A percentile compares a stretch with the other conserved stretches of the same genome.
Conservation (phyloP, 2,329 filamentous ascomycete species). For the Ascochyta clinopodiicola region DNA sequence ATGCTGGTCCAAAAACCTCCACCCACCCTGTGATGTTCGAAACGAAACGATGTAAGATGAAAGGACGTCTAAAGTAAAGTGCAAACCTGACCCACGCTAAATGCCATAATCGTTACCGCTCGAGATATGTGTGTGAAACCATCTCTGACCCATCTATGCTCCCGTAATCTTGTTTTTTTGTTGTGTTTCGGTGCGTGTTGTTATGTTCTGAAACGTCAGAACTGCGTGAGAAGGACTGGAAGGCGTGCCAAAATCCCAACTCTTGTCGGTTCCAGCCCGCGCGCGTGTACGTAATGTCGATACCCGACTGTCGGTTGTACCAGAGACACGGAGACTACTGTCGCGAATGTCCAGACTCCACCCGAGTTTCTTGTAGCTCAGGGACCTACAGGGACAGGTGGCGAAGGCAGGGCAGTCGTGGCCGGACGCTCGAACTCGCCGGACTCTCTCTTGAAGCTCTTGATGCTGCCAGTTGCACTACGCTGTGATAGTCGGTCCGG, state of each 20-base stretch:
- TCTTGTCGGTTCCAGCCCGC: conserved; percentile 42
- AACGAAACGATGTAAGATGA: conserved; percentile 27
- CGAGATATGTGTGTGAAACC: conserved; percentile 22
- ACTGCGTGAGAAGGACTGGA: background rate
- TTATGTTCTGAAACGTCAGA: conserved; percentile 12
- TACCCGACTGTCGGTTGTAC: background rate
- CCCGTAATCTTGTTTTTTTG: conserved; percentile 27
- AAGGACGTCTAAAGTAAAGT: conserved; percentile 27
- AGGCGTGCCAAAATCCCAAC: conserved; percentile 16
- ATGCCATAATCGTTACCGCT: conserved; percentile 48
- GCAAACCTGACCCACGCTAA: conserved; percentile 45
- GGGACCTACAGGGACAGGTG: conserved; percentile 25
- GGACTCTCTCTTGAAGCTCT: conserved; percentile 43
- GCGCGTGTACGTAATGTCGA: conserved; percentile 19
- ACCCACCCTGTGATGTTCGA: conserved; percentile 40
- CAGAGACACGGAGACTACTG: background rate
- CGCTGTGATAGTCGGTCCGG: conserved; percentile 45
- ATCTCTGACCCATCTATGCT: conserved; percentile 19
- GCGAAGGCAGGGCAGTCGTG: conserved; percentile 26
- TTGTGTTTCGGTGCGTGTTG: conserved; percentile 27
- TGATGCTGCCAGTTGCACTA: conserved; percentile 43
- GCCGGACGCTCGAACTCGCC: conserved; percentile 34
- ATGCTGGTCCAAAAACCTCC: conserved; percentile 22
- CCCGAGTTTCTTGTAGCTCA: conserved; percentile 4
- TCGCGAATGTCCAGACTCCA: background rate